Conservation (phyloP, 1,139 yeast genomes). For the Yamadazyma trypodendri region DNA sequence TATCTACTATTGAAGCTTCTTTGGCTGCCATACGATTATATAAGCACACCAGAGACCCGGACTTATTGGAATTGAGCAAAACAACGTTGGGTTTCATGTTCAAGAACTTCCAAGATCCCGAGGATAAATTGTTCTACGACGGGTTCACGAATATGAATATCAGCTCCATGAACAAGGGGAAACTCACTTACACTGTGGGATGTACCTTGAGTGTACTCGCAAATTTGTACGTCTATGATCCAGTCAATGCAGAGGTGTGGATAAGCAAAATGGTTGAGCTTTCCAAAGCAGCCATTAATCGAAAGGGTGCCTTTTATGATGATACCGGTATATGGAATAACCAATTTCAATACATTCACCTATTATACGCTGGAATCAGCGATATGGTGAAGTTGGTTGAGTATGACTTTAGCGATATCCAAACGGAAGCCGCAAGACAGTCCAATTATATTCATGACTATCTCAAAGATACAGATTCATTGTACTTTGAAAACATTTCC, state of each 20-base stretch:
- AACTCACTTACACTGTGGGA: conserved; percentile 37
- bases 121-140: conserved; percentile 30
- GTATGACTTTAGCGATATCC: conserved; percentile 14
- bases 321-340: conserved; percentile 25
- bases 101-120: conserved; percentile 25
- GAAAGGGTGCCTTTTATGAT: conserved; percentile 23
- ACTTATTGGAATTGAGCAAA: conserved; percentile 23
- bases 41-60: conserved; percentile 18
- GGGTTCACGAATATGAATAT: conserved; percentile 40
- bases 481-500: conserved; percentile 6
- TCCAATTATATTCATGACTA: conserved; percentile 18
- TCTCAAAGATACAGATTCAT: conserved; percentile 7
- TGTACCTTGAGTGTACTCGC: conserved; percentile 24
- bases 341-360: conserved; percentile 13
- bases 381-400: conserved; percentile 18
- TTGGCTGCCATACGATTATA: conserved; percentile 31
- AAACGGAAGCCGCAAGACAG: conserved; percentile 21
- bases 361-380: conserved; percentile 25
- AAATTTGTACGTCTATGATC: conserved; percentile 16
- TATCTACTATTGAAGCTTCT: conserved; percentile 35
- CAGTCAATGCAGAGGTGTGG: conserved; percentile 12
- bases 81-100: conserved; percentile 26
- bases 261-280: conserved; percentile 11
- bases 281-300: conserved; percentile 15
- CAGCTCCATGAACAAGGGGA: conserved; percentile 27